Base-by-base conservation (phyloP, 164 flowering plant species). In the Liriodendron chinense region DNA sequence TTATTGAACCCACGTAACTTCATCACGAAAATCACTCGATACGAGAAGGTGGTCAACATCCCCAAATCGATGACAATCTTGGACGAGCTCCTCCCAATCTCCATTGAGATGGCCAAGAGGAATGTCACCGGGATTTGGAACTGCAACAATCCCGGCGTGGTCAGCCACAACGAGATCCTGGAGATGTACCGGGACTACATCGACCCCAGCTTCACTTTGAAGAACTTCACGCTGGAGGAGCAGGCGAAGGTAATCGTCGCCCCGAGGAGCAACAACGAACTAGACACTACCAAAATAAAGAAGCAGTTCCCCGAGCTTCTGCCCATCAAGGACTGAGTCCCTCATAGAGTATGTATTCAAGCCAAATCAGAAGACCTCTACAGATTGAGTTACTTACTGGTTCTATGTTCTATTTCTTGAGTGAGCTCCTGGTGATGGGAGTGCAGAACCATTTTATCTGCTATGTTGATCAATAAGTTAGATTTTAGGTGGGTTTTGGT, bases 91-190 rank as follows among this genome's bases (percentile, higher is more conserved):
- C n/a, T n/a, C n/a, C n/a, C n/a, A n/a, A n/a, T n/a, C n/a, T n/a
- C 86, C 75, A 80, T 83, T 69, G 81, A 83, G 76, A 83, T 83
- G 84, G 86, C 84, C 5, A 83, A 83, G 73, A 79, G 82, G 72
- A 83, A 83, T 74, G 82, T 83, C 72, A 81, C 84, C 1, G 86
- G 86, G 10, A 81, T 83, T 50, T 81, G 82, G 82, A 83, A 83
- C 75, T 83, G 81, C 79, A 83, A 84, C 74, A 83, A 83, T 34
- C 86, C 86, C 34, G 86, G 86, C n/a, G 84, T 77, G n/a, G 86
- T 83, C 63, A 83, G 86, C 78, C 86, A 83, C 69, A 83, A 83
- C 71, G 86, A 83, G 81, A 79, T 83, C 74, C 63, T 83, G 65
- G 81, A 83, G 77, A 79, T 83, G 84, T 83, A 81, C 79, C 69